These are phyloP conservation scores for Ceratobasidium sp. DNA, from an alignment of 1,284 basidiomycete genomes.

Conservation along the genomic window DNA sequence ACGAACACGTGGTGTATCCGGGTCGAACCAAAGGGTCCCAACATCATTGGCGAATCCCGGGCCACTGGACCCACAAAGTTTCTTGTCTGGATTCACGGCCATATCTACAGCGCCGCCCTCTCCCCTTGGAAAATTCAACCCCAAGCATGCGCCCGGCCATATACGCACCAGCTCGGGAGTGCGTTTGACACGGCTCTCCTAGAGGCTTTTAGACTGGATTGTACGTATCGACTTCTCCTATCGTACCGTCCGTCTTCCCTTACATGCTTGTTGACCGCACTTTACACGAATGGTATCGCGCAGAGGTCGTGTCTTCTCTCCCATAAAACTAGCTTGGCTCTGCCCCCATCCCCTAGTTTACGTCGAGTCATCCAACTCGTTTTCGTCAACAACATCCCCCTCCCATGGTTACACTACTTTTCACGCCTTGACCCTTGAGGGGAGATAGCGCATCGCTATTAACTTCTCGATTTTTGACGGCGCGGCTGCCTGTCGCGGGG, in stretches of 20 bases:
- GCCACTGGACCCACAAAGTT: not conserved
- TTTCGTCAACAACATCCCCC: not conserved
- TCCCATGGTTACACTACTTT: not conserved
- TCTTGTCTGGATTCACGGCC: constrained; percentile 20
- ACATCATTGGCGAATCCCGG: not conserved
- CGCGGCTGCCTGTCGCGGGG: not conserved
- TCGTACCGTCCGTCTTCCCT: no score
- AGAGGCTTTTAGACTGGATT: not conserved
- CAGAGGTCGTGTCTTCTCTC: constrained; percentile 2
- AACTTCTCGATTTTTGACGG: not conserved
- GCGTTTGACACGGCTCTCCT: constrained; percentile 7
- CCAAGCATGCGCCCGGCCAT: constrained; percentile 15
- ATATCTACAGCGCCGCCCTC: constrained; percentile 15
- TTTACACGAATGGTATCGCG: constrained; percentile 13
- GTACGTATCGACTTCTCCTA: constrained; percentile 44
- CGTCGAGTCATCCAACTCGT: constrained; percentile 2
- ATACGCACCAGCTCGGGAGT: constrained; percentile 49
- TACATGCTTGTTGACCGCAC: not conserved
- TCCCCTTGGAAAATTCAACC: not conserved
- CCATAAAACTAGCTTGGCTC: not conserved
- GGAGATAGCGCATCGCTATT: not conserved
- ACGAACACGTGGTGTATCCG: constrained; percentile 2
- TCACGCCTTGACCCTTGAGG: not conserved
- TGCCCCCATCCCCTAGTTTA: constrained; percentile 14
- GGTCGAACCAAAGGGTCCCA: not conserved